Evolutionary conservation across 768 basidiomycete species (phyloP), one percentile per base, ranked within the genome.

Genomic region (Hericium rajendrae): DNA sequence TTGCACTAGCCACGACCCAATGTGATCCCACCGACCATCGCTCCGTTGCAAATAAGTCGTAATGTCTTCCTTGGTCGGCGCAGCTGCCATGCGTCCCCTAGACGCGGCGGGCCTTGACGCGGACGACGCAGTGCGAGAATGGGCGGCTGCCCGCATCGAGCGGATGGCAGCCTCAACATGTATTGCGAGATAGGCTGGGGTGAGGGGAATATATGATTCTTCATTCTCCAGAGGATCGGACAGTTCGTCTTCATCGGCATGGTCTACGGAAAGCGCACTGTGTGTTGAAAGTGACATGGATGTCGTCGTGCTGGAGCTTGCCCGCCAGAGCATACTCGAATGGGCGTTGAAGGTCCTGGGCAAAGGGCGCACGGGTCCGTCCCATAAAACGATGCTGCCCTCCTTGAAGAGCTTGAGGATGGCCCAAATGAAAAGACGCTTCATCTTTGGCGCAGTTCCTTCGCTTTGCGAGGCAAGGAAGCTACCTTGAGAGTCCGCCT

Each of bases 321-420:
- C 62, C 50, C 76, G 82, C 86, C 86, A 88, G 37, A 86, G 64
- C 9, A 56, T 50, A 43, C 55, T 53, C 38, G 51, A 51, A 12
- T 54, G 57, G 41, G 53, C 57, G 8, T 57, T 58, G 18, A 53
- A 51, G 24, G 53, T 39, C 32, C 57, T 55, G 0, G 70, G 70
- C 54, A 69, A 67, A 1, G 73, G 66, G 10, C 75, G 73, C 13
- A 73, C 71, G 3, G 84, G 81, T 0, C 86, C 86, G 57, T 87
- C 83, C 83, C 86, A 88, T 3, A 87, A 68, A 0, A 89, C 74
- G 57, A 91, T 81, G 56, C 78, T 81, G n/a, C 89, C 90, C 57
- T 90, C 88, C 55, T 81, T 75, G 51, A 82, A 73, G 20, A 91
- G 70, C 65, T 83, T 78, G 18, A 80, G 72, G 54, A 91, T 73